Conservation (phyloP, 192 early-diverging fungal genomes). For the Geranomyces variabilis region DNA sequence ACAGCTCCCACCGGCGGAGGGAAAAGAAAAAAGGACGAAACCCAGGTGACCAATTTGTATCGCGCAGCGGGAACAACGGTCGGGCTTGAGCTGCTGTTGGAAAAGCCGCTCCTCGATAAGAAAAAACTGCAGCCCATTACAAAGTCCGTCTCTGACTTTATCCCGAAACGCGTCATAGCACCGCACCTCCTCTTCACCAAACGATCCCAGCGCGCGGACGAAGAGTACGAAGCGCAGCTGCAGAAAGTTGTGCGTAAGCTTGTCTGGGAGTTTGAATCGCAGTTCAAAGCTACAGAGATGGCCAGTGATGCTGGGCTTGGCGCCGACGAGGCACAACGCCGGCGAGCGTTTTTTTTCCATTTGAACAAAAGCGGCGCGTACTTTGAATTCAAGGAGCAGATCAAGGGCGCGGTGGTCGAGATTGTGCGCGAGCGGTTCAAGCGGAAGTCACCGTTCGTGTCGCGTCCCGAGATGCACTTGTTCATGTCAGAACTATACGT, state of each 20-base stretch:
- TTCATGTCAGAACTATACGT: constrained; percentile 66
- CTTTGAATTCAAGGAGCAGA: constrained; percentile 61
- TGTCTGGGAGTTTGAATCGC: constrained; percentile 51
- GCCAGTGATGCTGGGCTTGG: neutral
- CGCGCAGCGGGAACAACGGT: constrained; percentile 48
- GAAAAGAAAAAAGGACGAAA: constrained; percentile 6
- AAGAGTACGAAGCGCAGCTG: constrained; percentile 51
- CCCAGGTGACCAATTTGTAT: constrained; percentile 40
- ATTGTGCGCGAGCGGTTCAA: constrained; percentile 61
- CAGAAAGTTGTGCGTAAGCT: constrained; percentile 54
- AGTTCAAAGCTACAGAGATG: neutral
- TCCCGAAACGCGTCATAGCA: constrained; percentile 51
- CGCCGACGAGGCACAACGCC: constrained; percentile 36
- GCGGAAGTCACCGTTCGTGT: constrained; percentile 53
- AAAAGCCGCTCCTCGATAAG: constrained; percentile 57
- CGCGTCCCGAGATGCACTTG: constrained; percentile 56
- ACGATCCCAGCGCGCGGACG: constrained; percentile 53
- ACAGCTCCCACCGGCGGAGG: neutral
- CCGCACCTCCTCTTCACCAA: constrained; percentile 48
- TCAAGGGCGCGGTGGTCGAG: constrained; percentile 59
- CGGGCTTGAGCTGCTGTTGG: constrained; percentile 48
- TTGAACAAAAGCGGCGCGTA: constrained; percentile 63
- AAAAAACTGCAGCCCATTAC: constrained; percentile 63
- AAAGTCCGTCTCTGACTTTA: constrained; percentile 60
- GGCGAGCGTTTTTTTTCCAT: constrained; percentile 61